These are phyloP conservation scores for Malus hybrid DNA, from an alignment of 331 rosid species.

Conservation along the genomic window DNA sequence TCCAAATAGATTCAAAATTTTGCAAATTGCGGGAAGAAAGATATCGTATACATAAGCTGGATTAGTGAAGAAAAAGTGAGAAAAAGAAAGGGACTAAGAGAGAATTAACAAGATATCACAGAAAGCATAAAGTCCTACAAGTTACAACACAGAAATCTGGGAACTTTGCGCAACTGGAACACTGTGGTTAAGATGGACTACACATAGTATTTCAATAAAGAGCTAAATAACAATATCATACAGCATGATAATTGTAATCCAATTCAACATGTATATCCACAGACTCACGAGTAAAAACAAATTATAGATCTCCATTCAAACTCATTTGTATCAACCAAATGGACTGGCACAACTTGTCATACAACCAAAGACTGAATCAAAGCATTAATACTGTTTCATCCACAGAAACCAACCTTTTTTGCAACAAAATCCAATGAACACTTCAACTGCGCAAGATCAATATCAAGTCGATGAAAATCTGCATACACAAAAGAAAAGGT, in stretches of 20 bases:
- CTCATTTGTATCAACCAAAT: neutral
- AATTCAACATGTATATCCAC: neutral
- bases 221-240: neutral
- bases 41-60: neutral
- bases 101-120: neutral
- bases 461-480: constrained; percentile 46
- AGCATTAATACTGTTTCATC: neutral
- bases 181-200: neutral
- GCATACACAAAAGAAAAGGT: constrained; percentile 10
- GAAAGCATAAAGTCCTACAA: neutral
- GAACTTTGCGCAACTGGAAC: neutral
- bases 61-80: neutral
- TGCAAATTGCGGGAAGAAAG: neutral
- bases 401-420: constrained; percentile 46
- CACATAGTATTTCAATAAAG: neutral
- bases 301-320: neutral
- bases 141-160: neutral
- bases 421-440: constrained; percentile 36
- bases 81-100: neutral
- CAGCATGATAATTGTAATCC: neutral
- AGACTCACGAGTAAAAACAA: neutral
- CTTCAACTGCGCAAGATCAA: constrained; percentile 48
- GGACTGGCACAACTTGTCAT: neutral
- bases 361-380: neutral
- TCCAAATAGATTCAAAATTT: neutral